A percentile compares a stretch with the other conserved stretches of the same genome.
phyloP scores from a whole-genome alignment of 129 eudicot genomes.

The Sambucus nigra region DNA sequence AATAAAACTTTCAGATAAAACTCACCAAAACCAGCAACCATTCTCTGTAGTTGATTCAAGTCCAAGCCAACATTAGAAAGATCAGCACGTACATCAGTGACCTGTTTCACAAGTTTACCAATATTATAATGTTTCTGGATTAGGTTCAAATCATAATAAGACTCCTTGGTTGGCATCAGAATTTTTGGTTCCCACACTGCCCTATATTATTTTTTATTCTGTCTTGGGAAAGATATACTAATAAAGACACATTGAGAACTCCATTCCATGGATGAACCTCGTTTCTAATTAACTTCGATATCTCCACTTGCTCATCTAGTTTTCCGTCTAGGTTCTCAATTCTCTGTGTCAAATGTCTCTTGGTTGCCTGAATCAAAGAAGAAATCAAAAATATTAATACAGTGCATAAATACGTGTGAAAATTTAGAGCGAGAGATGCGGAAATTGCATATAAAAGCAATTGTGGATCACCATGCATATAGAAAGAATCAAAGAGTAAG shows the following conservation, averaged over 20 bases:
- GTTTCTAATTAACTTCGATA: slow-evolving; percentile 53
- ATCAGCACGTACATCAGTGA: slow-evolving; percentile 58
- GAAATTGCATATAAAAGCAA: too few relatives aligned
- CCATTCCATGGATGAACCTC: slow-evolving; percentile 53
- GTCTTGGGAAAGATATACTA: too few relatives aligned
- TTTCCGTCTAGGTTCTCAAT: slow-evolving; percentile 83
- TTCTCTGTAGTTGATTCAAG: slow-evolving; percentile 43
- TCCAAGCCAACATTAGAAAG: slow-evolving; percentile 57
- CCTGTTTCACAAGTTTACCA: slow-evolving; percentile 44
- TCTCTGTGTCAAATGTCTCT: slow-evolving; percentile 79
- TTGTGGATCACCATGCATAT: too few relatives aligned
- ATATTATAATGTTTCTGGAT: too few relatives aligned
- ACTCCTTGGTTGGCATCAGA: too few relatives aligned
- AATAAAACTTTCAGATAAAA: slow-evolving; percentile 2
- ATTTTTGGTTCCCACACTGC: too few relatives aligned
- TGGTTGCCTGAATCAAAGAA: slow-evolving; percentile 52
- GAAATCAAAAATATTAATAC: too few relatives aligned
- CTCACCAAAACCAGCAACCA: slow-evolving; percentile 87
- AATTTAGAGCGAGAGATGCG: too few relatives aligned
- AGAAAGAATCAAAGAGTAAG: too few relatives aligned
- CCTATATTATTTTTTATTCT: too few relatives aligned
- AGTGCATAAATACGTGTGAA: too few relatives aligned
- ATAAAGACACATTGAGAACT: too few relatives aligned
- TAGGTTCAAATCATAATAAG: neutral
- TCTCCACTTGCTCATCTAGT: slow-evolving; percentile 69